Conservation (phyloP, 805 yeast genomes). For the Sungouiozyma ichnusensis region DNA sequence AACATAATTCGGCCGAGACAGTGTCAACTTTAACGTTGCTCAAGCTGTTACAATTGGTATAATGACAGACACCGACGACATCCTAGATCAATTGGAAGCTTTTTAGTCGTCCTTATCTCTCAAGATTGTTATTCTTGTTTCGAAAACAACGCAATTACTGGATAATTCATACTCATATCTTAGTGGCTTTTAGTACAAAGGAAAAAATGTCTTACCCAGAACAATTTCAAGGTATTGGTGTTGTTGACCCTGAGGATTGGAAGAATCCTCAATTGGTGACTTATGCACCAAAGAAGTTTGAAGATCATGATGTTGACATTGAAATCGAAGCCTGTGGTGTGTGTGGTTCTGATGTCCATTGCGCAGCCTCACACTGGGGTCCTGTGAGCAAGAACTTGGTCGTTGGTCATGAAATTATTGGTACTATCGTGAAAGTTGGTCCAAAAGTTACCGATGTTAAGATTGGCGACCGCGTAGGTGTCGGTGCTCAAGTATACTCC, state of each 20-base stretch:
- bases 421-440: slow-evolving; percentile 52
- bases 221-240: neutral
- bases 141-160: too few relatives aligned
- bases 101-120: too few relatives aligned
- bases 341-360: slow-evolving; percentile 47
- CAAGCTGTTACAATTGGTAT: too few relatives aligned
- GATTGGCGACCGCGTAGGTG: slow-evolving; percentile 71
- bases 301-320: slow-evolving; percentile 40
- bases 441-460: slow-evolving; percentile 37
- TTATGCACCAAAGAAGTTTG: slow-evolving; percentile 39
- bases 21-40: too few relatives aligned
- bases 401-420: slow-evolving; percentile 63
- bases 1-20: too few relatives aligned
- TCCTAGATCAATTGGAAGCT: too few relatives aligned
- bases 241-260: neutral
- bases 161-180: too few relatives aligned
- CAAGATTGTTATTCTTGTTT: too few relatives aligned
- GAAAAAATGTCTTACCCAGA: slow-evolving; percentile 3
- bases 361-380: slow-evolving; percentile 19
- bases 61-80: too few relatives aligned
- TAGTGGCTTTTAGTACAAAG: too few relatives aligned
- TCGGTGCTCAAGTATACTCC: slow-evolving; percentile 59
- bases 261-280: slow-evolving; percentile 7
- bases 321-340: slow-evolving; percentile 54
- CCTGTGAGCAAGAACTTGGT: slow-evolving; percentile 26